Conservation (phyloP, 2,329 filamentous ascomycete species). For the Colletotrichum melonis region DNA sequence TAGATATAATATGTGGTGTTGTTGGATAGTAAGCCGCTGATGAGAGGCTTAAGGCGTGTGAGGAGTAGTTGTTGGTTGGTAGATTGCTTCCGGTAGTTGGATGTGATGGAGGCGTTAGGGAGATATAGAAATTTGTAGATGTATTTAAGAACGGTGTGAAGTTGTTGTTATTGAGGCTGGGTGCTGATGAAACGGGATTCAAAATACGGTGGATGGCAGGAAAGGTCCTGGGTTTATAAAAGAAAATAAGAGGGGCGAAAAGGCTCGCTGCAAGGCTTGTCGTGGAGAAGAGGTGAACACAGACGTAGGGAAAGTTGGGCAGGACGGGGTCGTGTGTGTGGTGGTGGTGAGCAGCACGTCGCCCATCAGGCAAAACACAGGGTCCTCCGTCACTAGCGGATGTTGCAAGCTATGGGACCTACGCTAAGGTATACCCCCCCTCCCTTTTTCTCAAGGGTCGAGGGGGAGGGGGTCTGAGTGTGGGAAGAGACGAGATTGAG, state of each 20-base stretch:
- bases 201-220: conserved; percentile 30
- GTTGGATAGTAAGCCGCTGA: neutral
- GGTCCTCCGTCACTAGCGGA: conserved; percentile 26
- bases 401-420: neutral
- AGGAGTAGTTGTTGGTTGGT: neutral
- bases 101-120: too few species aligned
- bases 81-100: too few species aligned
- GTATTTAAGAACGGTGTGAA: conserved; percentile 4
- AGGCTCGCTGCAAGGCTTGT: conserved; percentile 26
- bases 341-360: conserved; percentile 15
- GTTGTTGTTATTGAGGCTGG: conserved; percentile 12
- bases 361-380: conserved; percentile 32
- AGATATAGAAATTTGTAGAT: neutral
- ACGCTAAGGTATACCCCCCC: neutral
- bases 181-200: conserved; percentile 31
- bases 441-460: neutral
- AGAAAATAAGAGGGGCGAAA: conserved; percentile 35
- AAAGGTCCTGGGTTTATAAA: conserved; percentile 36
- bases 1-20: neutral
- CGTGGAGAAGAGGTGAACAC: conserved; percentile 33
- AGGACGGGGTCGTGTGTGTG: conserved; percentile 24
- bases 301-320: conserved; percentile 30
- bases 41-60: neutral
- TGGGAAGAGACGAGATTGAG: neutral
- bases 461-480: neutral